Base-by-base conservation (phyloP, 2,329 filamentous ascomycete species). In the Bipolaris gigantea region DNA sequence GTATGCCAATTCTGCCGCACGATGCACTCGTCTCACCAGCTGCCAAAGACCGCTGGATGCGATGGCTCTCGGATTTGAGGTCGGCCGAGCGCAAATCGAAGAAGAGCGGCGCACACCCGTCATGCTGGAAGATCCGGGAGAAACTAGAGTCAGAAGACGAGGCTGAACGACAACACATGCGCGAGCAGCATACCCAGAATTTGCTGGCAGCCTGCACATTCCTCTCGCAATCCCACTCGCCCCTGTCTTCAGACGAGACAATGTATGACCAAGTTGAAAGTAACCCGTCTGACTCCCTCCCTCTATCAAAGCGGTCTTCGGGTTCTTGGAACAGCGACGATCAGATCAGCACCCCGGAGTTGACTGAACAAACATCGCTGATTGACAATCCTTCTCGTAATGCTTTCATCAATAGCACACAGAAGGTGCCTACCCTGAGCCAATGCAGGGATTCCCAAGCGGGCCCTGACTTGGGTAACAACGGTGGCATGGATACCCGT, bases 21-120 rank as follows among this genome's bases (percentile, higher is more conserved):
- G 89, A 94, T 39, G 81, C 81, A 39, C 80, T 99, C 16, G 81
- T 97, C n/a, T 95, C 93, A 3, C 86, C 83, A 48, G 88, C 86
- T 59, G 89, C 94, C 16, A 81, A 82, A 57, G 88, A 94, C 54
- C 87, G 94, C 38, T 97, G 88, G 78, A 69, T 85, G 40, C 85
- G 86, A 55, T 99, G 94, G 94, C 80, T 76, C 52, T 68, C 75
- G 33, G 92, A 96, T 64, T 79, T 97, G 25, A 80, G 81, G 61
- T 80, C 81, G 51, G 87, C 84, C 11, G 84, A 86, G 57, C 73
- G 75, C 52, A 75, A 81, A 72, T 74, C 69, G 18, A 68, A 57
- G 21, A 72, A 73, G 36, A 60, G 65, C 19, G 60, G 67, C 9
- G 57, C 58, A 25, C 65, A 67, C 34, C 65, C 66, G 5, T 65